These are phyloP conservation scores for Trichophyton equinum DNA, from an alignment of 2,329 filamentous ascomycete genomes.

Conservation along the genomic window DNA sequence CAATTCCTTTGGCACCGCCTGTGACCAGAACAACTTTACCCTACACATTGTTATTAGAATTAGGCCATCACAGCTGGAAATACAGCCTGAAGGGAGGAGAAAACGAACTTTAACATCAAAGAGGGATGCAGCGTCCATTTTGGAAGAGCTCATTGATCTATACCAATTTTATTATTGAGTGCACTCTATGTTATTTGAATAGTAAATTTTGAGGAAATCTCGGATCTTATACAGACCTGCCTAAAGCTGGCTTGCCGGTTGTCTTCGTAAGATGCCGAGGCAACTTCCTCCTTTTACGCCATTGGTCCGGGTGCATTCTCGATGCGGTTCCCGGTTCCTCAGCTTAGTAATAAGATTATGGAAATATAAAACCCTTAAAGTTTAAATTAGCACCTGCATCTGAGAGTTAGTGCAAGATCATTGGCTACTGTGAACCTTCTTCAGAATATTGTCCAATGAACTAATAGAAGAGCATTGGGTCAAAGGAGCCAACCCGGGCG, in stretches of 20 bases:
- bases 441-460: too few species aligned
- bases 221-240: too few species aligned
- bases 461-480: too few species aligned
- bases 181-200: background rate
- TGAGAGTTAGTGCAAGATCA: too few species aligned
- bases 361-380: background rate
- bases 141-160: background rate
- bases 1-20: slow-evolving; percentile 40
- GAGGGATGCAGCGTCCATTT: slow-evolving; percentile 44
- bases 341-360: background rate
- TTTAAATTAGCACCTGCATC: too few species aligned
- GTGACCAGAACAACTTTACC: slow-evolving; percentile 39
- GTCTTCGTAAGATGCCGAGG: background rate
- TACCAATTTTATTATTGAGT: background rate
- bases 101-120: slow-evolving; percentile 47
- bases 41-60: slow-evolving; percentile 37
- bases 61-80: slow-evolving; percentile 42
- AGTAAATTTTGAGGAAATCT: background rate
- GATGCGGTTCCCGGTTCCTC: too few species aligned
- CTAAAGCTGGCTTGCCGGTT: background rate
- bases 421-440: too few species aligned
- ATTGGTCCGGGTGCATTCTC: background rate
- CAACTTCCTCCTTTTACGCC: background rate
- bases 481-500: too few species aligned
- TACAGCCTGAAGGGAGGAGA: background rate